Evolutionary conservation across 2,329 filamentous ascomycete genomes (phyloP).

Genomic region (Alternaria burnsii): DNA sequence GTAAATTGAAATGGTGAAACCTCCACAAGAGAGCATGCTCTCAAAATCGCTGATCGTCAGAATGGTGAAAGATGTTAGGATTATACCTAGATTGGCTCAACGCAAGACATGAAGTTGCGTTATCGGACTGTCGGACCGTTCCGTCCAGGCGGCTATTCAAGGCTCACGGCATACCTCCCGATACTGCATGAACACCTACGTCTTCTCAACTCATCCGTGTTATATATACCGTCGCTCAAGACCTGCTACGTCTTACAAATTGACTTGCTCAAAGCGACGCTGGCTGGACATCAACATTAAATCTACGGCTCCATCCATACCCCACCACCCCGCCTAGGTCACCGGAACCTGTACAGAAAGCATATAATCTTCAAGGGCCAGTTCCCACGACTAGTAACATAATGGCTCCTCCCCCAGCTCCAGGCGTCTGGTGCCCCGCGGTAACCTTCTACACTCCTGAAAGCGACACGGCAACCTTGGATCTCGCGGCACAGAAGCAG

Average conservation of each 20-base stretch:
- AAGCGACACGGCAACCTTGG: conserved; percentile 49
- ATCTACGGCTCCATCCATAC: conserved; percentile 1
- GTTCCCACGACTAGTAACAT: neutral
- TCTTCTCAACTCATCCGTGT: neutral
- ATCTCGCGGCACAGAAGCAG: conserved; percentile 52
- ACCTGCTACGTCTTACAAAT: neutral
- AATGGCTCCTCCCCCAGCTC: conserved; percentile 26
- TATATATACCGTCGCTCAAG: neutral
- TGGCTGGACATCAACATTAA: neutral
- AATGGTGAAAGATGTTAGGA: neutral
- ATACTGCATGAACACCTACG: conserved; percentile 12
- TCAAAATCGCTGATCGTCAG: neutral
- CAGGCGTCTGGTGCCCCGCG: conserved; percentile 51
- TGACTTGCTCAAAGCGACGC: neutral
- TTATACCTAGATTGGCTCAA: neutral
- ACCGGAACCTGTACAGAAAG: neutral
- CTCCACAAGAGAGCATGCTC: neutral
- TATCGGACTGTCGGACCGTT: conserved; percentile 10
- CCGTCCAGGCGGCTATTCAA: conserved; percentile 17
- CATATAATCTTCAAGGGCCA: neutral
- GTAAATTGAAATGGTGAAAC: neutral
- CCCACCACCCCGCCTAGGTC: neutral
- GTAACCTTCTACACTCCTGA: conserved; percentile 57
- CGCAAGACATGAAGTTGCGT: neutral
- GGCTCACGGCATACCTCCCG: conserved; percentile 16